Conservation (phyloP, 2,329 filamentous ascomycete species). For the Fusarium clavum region DNA sequence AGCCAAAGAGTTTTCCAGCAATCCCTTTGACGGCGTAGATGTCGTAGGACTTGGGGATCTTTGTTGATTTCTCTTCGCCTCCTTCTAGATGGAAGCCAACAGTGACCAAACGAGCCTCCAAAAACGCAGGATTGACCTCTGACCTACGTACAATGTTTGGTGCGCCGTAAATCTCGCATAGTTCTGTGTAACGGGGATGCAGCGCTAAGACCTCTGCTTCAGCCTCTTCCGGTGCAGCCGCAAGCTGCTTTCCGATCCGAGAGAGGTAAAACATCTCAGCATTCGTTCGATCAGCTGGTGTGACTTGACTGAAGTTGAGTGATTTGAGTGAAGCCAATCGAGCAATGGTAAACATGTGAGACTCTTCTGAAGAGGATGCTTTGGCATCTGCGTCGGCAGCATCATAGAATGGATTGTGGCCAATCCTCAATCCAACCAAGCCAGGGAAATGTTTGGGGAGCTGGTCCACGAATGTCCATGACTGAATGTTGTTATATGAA, state of each 20-base stretch:
- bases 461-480: conserved; percentile 80
- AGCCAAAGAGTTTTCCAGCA: conserved; percentile 75
- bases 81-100: conserved; percentile 63
- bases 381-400: conserved; percentile 55
- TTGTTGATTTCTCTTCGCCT: conserved; percentile 50
- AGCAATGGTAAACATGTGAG: conserved; percentile 88
- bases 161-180: conserved; percentile 82
- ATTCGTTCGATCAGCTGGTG: conserved; percentile 79
- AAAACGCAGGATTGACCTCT: conserved; percentile 78
- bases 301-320: conserved; percentile 81
- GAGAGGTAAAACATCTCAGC: conserved; percentile 95
- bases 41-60: conserved; percentile 80
- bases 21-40: conserved; percentile 86
- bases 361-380: conserved; percentile 74
- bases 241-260: conserved; percentile 81
- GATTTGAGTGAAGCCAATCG: conserved; percentile 74
- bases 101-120: conserved; percentile 80
- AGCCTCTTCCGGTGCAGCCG: conserved; percentile 64
- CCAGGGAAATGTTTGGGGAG: conserved; percentile 77
- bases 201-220: conserved; percentile 66
- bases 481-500: conserved; percentile 75
- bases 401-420: conserved; percentile 87
- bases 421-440: conserved; percentile 79
- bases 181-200: conserved; percentile 78
- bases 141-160: conserved; percentile 70